phyloP scores from a whole-genome alignment of 192 early-diverging fungal genomes.

The Coemansia sp. region DNA sequence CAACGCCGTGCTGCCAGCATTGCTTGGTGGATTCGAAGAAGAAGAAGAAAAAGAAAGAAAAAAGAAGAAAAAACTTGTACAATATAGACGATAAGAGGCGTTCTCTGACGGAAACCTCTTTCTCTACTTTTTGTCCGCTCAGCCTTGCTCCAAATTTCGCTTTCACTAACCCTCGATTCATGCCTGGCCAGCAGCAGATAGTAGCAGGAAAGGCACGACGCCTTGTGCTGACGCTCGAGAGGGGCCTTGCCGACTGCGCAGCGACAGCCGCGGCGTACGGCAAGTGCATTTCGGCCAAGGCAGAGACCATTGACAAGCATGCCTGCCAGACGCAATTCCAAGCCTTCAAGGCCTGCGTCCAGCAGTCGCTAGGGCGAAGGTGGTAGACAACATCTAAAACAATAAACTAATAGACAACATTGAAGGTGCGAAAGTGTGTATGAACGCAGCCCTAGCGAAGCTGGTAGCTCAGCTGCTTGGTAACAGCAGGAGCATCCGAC shows the following conservation, averaged over 20 bases:
- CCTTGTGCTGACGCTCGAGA: constrained; percentile 52
- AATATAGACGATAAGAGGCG: neutral
- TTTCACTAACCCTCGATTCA: no score
- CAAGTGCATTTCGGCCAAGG: constrained; percentile 54
- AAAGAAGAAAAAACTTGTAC: constrained; percentile 4
- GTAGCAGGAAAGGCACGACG: constrained; percentile 38
- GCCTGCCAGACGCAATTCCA: constrained; percentile 63
- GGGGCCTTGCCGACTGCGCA: constrained; percentile 42
- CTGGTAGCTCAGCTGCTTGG: constrained; percentile 35
- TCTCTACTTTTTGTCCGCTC: neutral
- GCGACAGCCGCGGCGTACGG: constrained; percentile 59
- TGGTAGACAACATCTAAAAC: constrained; percentile 24
- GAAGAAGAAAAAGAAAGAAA: neutral
- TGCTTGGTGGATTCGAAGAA: neutral
- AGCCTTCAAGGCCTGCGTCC: constrained; percentile 62
- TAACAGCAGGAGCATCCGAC: neutral
- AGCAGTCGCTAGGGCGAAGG: constrained; percentile 55
- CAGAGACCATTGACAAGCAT: constrained; percentile 61
- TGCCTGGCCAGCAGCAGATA: constrained; percentile 27
- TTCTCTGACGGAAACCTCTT: neutral
- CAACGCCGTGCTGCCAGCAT: neutral
- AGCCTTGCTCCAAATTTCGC: no score
- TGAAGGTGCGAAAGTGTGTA: neutral
- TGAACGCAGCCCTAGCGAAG: constrained; percentile 15
- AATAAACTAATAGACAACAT: neutral